Evolutionary conservation across 352 stramenopile species (phyloP), one percentile per base, ranked within the genome.

Genomic region (Globisporangium parvum): DNA sequence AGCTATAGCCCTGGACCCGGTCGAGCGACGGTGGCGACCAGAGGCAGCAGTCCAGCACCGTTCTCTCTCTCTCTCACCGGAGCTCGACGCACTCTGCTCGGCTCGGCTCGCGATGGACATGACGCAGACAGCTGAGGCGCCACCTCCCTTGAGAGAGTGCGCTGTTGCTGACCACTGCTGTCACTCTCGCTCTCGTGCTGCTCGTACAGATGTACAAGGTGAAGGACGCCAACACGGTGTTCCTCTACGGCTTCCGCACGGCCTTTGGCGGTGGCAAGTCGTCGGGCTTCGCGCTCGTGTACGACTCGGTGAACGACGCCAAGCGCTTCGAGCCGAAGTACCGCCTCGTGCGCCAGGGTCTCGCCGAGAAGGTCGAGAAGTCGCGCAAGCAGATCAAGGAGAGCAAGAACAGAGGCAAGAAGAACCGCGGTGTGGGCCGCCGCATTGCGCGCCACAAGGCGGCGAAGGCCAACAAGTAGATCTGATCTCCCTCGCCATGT

Each of bases 331-430:
- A 99, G 77, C 96, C 96, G 46, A 99, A 98, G 84, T 96, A 99
- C 87, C 85, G 96, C 68, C 80, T 99, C 55, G 84, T 98, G 47
- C 91, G 88, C 67, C 83, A 95, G 71, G 85, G 85, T 61, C 77
- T 95, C 55, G 69, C 80, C 41, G 87, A 97, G 57, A 98, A 98
- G 87, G 96, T 98, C 63, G 96, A 99, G 77, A 96, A 81, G 60
- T 98, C 92, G 58, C 87, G 97, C 66, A 99, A 99, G 89, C 95
- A 98, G 72, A 98, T 99, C 80, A 99, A 99, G 93, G 97, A 99
- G 76, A 86, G 91, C 65, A 99, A 99, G 94, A 99, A 99, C 85
- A 95, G 97, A 61, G 91, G 67, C 66, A 97, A 98, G 85, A 99
- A 99, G 93, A 73, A 98, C 55, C 93, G 96, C 61, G 97, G 97